Evolutionary conservation across 2,329 filamentous ascomycete genomes (phyloP), one percentile per base, ranked within the genome.

Genomic region (Verticillium nonalfalfae): DNA sequence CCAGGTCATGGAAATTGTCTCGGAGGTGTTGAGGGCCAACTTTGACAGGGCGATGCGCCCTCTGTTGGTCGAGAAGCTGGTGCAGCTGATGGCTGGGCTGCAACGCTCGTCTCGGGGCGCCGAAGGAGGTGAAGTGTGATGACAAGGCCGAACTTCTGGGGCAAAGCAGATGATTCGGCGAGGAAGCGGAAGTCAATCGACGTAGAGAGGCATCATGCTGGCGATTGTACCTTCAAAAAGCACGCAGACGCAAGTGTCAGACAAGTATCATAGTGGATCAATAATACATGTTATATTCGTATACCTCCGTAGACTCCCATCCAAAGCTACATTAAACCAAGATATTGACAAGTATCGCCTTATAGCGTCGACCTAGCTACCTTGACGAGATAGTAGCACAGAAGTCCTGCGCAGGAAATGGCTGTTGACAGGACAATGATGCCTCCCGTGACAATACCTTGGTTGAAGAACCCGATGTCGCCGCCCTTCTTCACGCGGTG

Each of bases 401-500:
- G n/a, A n/a, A 59, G n/a, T 4, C 58, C 58, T 1, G 40, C 39
- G 14, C 58, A 52, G n/a, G 58, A 59, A 2, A 59, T 11, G 5
- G 34, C 50, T 9, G 60, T 62, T 1, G 67, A 63, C 58, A 73
- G 52, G 6, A 67, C 38, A n/a, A 74, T 56, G 2, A 71, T 66
- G 6, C 68, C 67, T 1, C 75, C 75, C 1, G 72, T 72, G 3
- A 81, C 66, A 38, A 82, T 72, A 0, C 78, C 80, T 62, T 79
- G 76, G 62, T 81, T 78, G 63, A 82, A 82, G 68, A 80, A 82
- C 0, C 79, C 80, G 34, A 81, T 56, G 60, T 78, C 64, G 35
- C 67, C 65, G 11, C 63, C 60, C 21, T 64, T 68, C 35, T 67
- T 62, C 1, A 69, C 70, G 72, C 72, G 2, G 71, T 72, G 3